phyloP scores from a whole-genome alignment of 495 filamentous ascomycete species.

The Geoglossum glabrum region DNA sequence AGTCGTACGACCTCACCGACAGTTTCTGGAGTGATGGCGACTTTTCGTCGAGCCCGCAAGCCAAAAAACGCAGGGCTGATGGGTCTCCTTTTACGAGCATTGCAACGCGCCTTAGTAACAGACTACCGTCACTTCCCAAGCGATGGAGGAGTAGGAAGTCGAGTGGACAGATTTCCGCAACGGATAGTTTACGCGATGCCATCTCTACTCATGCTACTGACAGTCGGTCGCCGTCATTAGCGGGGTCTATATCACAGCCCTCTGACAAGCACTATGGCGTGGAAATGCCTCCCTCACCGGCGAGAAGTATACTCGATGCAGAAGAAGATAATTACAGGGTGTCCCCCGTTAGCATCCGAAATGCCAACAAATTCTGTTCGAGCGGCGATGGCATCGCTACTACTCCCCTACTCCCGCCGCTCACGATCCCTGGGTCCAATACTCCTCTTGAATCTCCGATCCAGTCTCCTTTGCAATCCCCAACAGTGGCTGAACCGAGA shows the following conservation, averaged over 20 bases:
- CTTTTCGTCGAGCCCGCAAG: slow-evolving; percentile 24
- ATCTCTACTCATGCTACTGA: slow-evolving; percentile 18
- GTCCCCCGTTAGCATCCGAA: slow-evolving; percentile 35
- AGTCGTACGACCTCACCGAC: slow-evolving; percentile 40
- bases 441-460: slow-evolving; percentile 24
- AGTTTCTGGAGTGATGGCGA: slow-evolving; percentile 40
- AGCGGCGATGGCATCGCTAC: slow-evolving; percentile 38
- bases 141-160: slow-evolving; percentile 36
- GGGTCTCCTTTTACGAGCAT: slow-evolving; percentile 42
- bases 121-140: slow-evolving; percentile 51
- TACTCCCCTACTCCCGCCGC: slow-evolving; percentile 65
- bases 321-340: slow-evolving; percentile 26
- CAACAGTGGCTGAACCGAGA: slow-evolving; percentile 35
- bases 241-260: slow-evolving; percentile 10
- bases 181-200: slow-evolving; percentile 11
- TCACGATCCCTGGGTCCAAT: slow-evolving; percentile 37
- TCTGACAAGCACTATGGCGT: slow-evolving; percentile 17
- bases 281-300: slow-evolving; percentile 40
- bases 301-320: slow-evolving; percentile 40
- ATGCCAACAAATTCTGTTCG: slow-evolving; percentile 26
- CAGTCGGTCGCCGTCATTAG: slow-evolving; percentile 46
- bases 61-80: slow-evolving; percentile 44
- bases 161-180: slow-evolving; percentile 25
- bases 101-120: slow-evolving; percentile 44
- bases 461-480: slow-evolving; percentile 67